Evolutionary conservation across 805 yeast genomes (phyloP), one percentile per base, ranked within the genome.

Genomic region (Kazachstania africana): DNA sequence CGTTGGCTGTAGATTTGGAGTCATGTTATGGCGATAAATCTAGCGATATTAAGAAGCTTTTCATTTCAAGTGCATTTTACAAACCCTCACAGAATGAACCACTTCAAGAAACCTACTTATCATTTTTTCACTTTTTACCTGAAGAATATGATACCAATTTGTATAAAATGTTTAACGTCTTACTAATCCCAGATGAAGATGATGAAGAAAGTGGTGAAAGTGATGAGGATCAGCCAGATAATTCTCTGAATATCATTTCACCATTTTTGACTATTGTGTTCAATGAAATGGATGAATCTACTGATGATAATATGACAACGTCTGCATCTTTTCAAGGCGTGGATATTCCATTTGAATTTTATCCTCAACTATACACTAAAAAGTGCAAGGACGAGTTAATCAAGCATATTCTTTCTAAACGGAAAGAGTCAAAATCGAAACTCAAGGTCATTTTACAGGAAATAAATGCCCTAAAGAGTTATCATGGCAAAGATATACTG

Each of bases 111-210:
- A 49, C 56, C 2, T 34, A 35, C 21, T 36, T 54, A n/a, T 35
- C 53, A 3, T 34, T 51, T 16, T 42, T 55, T 25, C 57, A 53
- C 31, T 55, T 55, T 31, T 37, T 48, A 35, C 56, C 57, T 1
- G 60, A 55, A 21, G 58, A 55, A 28, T 55, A 50, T 29, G 53
- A 53, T 13, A 24, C 47, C 3, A 52, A 46, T 28, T 34, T 55
- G 5, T 53, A 53, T 32, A 44, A 46, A 23, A 55, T 55, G 60
- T 55, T 55, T 26, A 53, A 55, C 27, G 45, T 38, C 3, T 38
- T 55, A 22, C 32, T 55, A 29, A 44, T 39, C 27, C 51, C 57
- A 1, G 54, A 49, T 16, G 50, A 42, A 8, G 42, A 36, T 18
- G 41, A 26, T 2, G 38, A 33, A 12, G 33, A 22, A 12, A 12